phyloP scores from a whole-genome alignment of 768 basidiomycete genomes.

The Mycena floridula region DNA sequence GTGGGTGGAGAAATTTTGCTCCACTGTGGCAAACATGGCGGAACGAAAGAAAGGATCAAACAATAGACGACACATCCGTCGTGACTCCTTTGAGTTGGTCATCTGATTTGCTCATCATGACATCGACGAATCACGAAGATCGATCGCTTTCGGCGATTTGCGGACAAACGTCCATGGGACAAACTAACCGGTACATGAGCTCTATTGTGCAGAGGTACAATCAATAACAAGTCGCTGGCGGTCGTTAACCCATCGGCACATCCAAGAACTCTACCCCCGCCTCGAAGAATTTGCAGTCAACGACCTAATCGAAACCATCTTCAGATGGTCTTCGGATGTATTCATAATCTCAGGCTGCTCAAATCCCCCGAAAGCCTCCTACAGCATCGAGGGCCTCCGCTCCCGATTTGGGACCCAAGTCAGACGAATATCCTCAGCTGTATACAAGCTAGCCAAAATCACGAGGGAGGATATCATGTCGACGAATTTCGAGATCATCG shows the following conservation, averaged over 20 bases:
- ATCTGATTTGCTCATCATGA: no score
- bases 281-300: constrained; percentile 58
- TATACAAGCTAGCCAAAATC: constrained; percentile 56
- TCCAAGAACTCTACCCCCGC: constrained; percentile 61
- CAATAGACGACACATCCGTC: no score
- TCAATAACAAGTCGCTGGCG: constrained; percentile 76
- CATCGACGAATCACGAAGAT: no score
- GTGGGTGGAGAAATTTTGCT: no score
- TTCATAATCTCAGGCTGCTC: constrained; percentile 58
- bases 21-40: no score
- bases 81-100: no score
- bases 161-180: no score
- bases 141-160: no score
- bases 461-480: constrained; percentile 73
- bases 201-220: no score
- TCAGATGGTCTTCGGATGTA: constrained; percentile 66
- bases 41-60: no score
- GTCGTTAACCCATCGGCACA: constrained; percentile 62
- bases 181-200: no score
- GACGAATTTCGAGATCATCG: constrained; percentile 66
- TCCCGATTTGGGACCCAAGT: constrained; percentile 54
- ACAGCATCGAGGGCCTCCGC: constrained; percentile 34
- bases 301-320: constrained; percentile 69
- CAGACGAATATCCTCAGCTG: constrained; percentile 57
- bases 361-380: constrained; percentile 28